phyloP scores from a whole-genome alignment of 352 stramenopile genomes.

The Aphanomyces stellatus region DNA sequence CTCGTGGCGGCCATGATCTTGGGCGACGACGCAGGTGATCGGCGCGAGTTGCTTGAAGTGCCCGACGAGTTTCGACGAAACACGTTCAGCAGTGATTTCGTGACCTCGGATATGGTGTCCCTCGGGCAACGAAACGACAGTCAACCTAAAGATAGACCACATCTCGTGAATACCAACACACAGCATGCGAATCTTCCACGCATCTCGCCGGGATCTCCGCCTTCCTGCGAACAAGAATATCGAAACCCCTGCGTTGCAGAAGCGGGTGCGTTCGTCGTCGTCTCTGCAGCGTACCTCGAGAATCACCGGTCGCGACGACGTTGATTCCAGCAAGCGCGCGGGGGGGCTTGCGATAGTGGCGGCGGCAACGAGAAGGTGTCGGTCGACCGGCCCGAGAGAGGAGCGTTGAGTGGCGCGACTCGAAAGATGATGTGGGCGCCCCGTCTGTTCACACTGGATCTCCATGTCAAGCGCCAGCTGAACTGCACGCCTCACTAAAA shows the following conservation, averaged over 20 bases:
- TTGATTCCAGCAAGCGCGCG: not conserved
- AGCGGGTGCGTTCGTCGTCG: not conserved
- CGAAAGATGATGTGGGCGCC: not conserved
- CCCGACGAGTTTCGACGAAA: conserved; percentile 1
- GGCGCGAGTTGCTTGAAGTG: not conserved
- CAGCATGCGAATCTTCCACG: not conserved
- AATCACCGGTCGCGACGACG: not conserved
- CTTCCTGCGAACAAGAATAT: too few relatives aligned
- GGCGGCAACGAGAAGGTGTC: not conserved
- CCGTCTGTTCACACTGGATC: not conserved
- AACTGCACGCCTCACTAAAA: too few relatives aligned
- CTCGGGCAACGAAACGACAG: not conserved
- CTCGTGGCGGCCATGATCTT: not conserved
- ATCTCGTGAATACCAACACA: not conserved
- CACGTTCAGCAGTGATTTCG: not conserved
- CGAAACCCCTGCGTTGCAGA: too few relatives aligned
- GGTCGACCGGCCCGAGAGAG: not conserved
- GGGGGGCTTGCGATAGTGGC: not conserved
- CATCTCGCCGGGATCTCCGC: too few relatives aligned
- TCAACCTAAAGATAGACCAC: conserved; percentile 5
- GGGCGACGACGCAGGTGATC: not conserved
- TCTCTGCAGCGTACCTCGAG: not conserved
- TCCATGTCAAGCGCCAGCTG: not conserved
- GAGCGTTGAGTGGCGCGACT: not conserved
- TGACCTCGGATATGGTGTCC: not conserved